phyloP scores from a whole-genome alignment of 2,329 filamentous ascomycete species.

The Colletotrichum caudatum region DNA sequence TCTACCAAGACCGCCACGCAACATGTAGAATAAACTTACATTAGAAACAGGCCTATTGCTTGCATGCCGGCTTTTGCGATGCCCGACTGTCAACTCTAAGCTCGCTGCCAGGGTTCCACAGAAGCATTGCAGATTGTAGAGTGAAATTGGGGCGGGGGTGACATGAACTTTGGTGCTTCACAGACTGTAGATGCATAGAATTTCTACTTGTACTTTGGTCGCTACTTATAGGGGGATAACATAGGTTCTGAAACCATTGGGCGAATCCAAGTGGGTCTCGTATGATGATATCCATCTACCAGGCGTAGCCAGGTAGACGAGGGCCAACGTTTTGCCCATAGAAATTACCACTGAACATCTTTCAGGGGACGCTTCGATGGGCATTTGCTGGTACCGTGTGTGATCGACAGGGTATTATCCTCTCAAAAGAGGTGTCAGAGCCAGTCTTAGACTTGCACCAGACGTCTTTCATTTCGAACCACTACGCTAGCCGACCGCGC shows the following conservation, averaged over 20 bases:
- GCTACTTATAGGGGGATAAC: neutral
- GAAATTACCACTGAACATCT: neutral
- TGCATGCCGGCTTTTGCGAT: neutral
- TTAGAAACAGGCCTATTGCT: no score
- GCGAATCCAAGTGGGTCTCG: neutral
- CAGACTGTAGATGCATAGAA: no score
- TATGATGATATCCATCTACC: neutral
- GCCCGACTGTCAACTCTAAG: neutral
- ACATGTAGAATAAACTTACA: neutral
- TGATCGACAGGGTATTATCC: neutral
- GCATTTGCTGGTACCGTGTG: neutral
- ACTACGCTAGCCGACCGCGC: conserved; percentile 5
- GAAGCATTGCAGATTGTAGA: neutral
- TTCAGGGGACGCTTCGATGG: neutral
- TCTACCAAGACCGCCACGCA: no score
- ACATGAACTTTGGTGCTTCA: neutral
- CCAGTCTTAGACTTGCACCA: no score
- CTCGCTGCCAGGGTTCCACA: neutral
- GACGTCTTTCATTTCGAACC: neutral
- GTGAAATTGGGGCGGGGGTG: neutral
- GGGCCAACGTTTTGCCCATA: neutral
- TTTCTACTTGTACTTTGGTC: neutral
- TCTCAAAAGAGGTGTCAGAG: neutral
- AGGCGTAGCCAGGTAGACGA: neutral
- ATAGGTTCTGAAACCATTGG: neutral